Conservation (phyloP, 2,329 filamentous ascomycete species). For the Stachybotrys echinatus region DNA sequence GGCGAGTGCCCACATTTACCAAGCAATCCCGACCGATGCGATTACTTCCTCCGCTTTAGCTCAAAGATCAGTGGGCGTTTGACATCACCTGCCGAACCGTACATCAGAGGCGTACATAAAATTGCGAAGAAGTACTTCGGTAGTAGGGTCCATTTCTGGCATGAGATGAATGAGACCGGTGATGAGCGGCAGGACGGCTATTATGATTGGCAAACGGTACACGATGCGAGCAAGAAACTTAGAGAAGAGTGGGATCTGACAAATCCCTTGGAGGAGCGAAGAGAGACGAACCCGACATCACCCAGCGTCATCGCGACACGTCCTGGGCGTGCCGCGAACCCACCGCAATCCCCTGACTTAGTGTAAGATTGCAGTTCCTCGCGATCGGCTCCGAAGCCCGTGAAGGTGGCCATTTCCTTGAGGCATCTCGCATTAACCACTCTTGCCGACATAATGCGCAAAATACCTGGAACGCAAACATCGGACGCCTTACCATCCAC, state of each 20-base stretch:
- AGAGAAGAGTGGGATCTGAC: background rate
- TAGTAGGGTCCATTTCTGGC: constrained; percentile 1
- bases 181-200: background rate
- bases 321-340: background rate
- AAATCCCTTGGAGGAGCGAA: background rate
- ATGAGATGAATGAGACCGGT: background rate
- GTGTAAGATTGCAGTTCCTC: background rate
- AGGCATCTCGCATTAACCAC: constrained; percentile 20
- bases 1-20: background rate
- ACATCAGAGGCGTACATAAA: background rate
- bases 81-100: background rate
- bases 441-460: constrained; percentile 19
- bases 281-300: background rate
- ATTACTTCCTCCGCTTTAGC: background rate
- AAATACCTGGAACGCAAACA: constrained; percentile 14
- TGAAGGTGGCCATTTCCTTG: constrained; percentile 11
- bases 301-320: background rate
- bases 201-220: background rate
- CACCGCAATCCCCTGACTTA: background rate
- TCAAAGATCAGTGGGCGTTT: background rate
- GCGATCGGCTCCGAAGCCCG: background rate
- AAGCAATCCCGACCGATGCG: background rate
- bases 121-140: background rate
- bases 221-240: background rate
- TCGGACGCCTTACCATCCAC: constrained; percentile 14